Evolutionary conservation across 345 rosid species (phyloP), one percentile per base, ranked within the genome.

Genomic region (Viola odorata): DNA sequence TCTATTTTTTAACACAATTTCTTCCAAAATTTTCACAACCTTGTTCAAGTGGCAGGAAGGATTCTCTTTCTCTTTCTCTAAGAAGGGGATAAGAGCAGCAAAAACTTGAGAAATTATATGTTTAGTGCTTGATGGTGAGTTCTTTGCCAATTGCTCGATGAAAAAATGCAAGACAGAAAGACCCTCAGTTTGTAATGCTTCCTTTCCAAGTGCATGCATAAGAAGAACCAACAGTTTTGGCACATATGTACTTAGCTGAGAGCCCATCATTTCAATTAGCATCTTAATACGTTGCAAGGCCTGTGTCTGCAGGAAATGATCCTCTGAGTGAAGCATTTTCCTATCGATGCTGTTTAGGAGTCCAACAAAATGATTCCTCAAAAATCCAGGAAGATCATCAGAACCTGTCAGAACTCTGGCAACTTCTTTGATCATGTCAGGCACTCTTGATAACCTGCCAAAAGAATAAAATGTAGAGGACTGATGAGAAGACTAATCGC

Each of bases 211-310:
- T 47, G 94, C 91, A 84, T 89, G 94, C 96, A 87, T 85, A 67
- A 92, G 91, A 76, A 92, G 91, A 73, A 92, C 97, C 89, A 92
- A 81, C 64, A 92, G 72, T 77, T 92, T 92, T 32, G 97, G 98
- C 71, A 89, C 88, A 73, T 92, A 85, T 58, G 97, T 89, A 72
- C 74, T 86, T 61, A 92, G 82, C 57, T 84, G 86, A 52, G 82
- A 85, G 54, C 98, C 98, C 94, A 92, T 92, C 94, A 89, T 80
- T 67, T 83, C 79, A 66, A 92, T 89, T 68, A 92, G 78, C 84
- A 92, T 82, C 77, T 87, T 85, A 47, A 92, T 92, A 45, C 97
- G 91, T 69, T 75, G 76, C 81, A 92, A 65, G 63, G 98, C 98
- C 81, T 89, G 94, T 74, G 75, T 87, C 87, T 89, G 98, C 73